Base-by-base conservation (phyloP, 176 grass and related monocot genomes). In the Cenchrus purpureus region DNA sequence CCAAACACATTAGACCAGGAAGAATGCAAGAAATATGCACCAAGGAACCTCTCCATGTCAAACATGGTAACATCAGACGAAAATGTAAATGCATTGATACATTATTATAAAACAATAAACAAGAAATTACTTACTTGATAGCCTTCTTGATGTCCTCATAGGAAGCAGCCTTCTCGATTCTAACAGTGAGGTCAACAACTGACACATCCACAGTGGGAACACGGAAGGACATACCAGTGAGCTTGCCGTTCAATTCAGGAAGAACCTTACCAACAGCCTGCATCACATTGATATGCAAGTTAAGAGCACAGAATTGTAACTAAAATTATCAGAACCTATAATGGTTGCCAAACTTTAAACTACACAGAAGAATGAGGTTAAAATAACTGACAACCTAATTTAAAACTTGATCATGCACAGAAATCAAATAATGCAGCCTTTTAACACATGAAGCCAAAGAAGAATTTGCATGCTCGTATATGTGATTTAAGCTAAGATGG, bases 231-330 rank as follows among this genome's bases (percentile, higher is more conserved):
- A 91, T 94, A 60, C 92, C 92, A 7, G 92, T 94, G 20, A 94
- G 85, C 64, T 94, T 94, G 66, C 92, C 92, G 2, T 94, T 94
- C 81, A 94, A 80, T 44, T 80, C 89, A 79, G 92, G 92, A 55
- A 94, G 92, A 80, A 94, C 92, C 89, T 94, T 91, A 6, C 92
- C 92, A 29, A 94, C 92, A 85, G 92, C 92, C 92, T 94, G 84
- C 44, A 71, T 58, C 3, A 0, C 22, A 84, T 73, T 9, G 28
- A 73, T 31, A 25, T 6, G n/a, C 1, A 20, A n/a, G 57, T 77
- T 7, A 73, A 12, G 2, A 37, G 19, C 45, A 3, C 2, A 83
- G n/a, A 16, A 83, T 54, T 50, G 2, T 5, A 69, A 55, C 0
- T 34, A 4, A 62, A 11, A 4, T 19, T 1, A 28, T 10, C 0